phyloP scores from a whole-genome alignment of 306 rosid genomes.

The Aeschynomene evenia region DNA sequence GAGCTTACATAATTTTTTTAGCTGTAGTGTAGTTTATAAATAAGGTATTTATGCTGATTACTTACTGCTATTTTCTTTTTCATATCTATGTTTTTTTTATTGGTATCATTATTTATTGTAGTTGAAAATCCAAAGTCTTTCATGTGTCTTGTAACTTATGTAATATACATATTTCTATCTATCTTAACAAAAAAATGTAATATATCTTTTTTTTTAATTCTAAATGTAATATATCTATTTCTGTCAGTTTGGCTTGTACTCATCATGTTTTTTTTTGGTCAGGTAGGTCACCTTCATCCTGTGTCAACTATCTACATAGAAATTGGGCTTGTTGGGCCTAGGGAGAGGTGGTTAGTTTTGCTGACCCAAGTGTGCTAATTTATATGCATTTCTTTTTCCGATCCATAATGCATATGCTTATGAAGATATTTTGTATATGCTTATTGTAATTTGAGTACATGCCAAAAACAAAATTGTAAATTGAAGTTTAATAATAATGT shows the following conservation, averaged over 20 bases:
- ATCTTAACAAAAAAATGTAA: not conserved
- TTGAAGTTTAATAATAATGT: too few relatives aligned
- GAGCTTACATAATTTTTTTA: not conserved
- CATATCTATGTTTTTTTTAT: not conserved
- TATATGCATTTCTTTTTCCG: too few relatives aligned
- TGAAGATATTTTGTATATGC: too few relatives aligned
- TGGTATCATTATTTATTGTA: not conserved
- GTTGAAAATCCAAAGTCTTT: conserved; percentile 11
- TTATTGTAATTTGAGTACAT: too few relatives aligned
- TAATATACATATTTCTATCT: not conserved
- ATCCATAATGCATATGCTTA: too few relatives aligned
- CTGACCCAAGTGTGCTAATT: too few relatives aligned
- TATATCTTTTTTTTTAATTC: not conserved
- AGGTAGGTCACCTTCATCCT: not conserved
- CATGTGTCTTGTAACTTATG: not conserved
- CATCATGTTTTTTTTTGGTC: too few relatives aligned
- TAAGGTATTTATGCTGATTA: not conserved
- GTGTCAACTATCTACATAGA: not conserved
- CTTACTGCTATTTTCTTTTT: not conserved
- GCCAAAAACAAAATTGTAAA: too few relatives aligned
- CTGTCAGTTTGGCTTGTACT: not conserved
- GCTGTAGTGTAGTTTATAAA: not conserved
- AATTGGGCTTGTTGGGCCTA: too few relatives aligned
- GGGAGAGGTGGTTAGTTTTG: too few relatives aligned
- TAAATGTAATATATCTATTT: not conserved